Conservation (phyloP, 2,329 filamentous ascomycete species). For the Tolypocladium nubicola region DNA sequence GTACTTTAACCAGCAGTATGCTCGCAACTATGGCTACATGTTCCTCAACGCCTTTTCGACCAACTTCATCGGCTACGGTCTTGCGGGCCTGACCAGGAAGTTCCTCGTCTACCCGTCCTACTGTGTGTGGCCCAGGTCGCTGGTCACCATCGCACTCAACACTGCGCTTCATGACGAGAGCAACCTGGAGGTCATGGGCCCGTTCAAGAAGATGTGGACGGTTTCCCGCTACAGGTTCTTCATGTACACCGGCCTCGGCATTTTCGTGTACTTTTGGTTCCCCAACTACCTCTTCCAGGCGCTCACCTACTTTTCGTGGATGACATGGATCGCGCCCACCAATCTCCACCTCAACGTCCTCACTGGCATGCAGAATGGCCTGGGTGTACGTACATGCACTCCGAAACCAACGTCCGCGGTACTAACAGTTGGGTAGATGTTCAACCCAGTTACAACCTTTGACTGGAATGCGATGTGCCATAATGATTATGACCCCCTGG, state of each 20-base stretch:
- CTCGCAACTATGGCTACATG: conserved; percentile 36
- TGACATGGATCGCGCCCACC: conserved; percentile 40
- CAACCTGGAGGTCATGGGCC: conserved; percentile 13
- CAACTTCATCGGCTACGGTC: conserved; percentile 45
- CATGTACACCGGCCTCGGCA: conserved; percentile 26
- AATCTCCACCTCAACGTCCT: conserved; percentile 26
- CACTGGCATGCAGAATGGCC: conserved; percentile 24
- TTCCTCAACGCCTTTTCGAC: conserved; percentile 38
- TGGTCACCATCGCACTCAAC: conserved; percentile 40
- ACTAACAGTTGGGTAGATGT: neutral
- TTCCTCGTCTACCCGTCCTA: conserved; percentile 42
- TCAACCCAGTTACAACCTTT: conserved; percentile 30
- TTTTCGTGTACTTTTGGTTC: conserved; percentile 45
- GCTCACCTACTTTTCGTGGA: conserved; percentile 39
- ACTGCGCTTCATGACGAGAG: conserved; percentile 33
- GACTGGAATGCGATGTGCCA: conserved; percentile 28
- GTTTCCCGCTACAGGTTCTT: conserved; percentile 38
- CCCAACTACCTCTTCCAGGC: conserved; percentile 39
- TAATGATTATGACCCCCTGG: conserved; percentile 18
- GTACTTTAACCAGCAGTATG: conserved; percentile 41
- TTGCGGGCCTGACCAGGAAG: conserved; percentile 37
- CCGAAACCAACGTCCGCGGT: neutral
- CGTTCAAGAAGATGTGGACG: conserved; percentile 24
- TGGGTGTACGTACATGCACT: conserved; percentile 14
- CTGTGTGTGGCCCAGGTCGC: conserved; percentile 42